Evolutionary conservation across 139 green algal species (phyloP), one percentile per base, ranked within the genome.

Genomic region (Volvox africanus): DNA sequence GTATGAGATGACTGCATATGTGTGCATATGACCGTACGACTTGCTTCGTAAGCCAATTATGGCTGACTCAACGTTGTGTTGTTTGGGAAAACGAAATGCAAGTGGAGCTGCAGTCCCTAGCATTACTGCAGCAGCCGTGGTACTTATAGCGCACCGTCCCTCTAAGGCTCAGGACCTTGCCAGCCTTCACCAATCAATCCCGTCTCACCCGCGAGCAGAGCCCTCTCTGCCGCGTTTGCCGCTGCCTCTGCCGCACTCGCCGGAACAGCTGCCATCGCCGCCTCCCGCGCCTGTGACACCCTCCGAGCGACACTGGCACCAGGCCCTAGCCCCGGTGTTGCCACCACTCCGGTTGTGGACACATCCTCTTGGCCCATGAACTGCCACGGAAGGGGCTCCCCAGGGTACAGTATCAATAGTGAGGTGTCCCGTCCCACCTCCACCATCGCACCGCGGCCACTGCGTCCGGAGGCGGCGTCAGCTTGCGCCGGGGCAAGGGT

Each of bases 251-350:
- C 62, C 0, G 82, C 62, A 61, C 91, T 93, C 22, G 84, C 93
- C 61, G 37, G 33, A 55, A 92, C 90, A 18, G 93, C 94, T 19
- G 92, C 92, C 21, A 91, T 83, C 16, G 79, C 86, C 6, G 96
- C 96, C 26, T 92, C 93, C 19, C 86, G 71, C 14, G 93, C 93
- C 22, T 89, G 89, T 28, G 91, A 75, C 67, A 94, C 78, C 55
- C 55, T 33, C 28, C 88, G 90, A 0, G 89, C 82, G 24, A 84
- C 2, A 0, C 91, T 92, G 81, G 33, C 85, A 22, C 80, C 28
- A 1, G 68, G 68, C 21, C 75, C 89, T 11, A 81, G 82, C 21
- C 82, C 87, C 44, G 76, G 78, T 2, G 82, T 73, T 44, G 36
- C 28, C 30, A 81, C 81, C 28, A 65, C 84, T 36, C 65, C 79